Base-by-base conservation (phyloP, 345 rosid species). In the Crucihimalaya himalaica region DNA sequence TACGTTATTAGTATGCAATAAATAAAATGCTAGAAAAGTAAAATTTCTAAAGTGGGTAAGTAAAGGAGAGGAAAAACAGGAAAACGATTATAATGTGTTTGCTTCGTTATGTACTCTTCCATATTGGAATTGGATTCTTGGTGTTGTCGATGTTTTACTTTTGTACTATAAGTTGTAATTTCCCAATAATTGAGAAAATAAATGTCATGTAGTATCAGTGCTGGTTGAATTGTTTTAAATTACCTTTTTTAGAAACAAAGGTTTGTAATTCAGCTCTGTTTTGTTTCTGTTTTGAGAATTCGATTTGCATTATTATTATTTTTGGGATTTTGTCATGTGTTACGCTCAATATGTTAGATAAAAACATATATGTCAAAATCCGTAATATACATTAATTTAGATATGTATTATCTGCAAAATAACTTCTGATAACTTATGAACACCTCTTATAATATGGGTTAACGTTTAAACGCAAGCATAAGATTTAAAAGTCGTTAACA, bases 81-180 rank as follows among this genome's bases (percentile, higher is more conserved):
- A 8, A 32, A 63, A 45, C 3, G 58, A 32, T 45, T 25, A 23
- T 71, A 4, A 25, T 5, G 51, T 73, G 56, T 63, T 53, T 71
- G 68, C 20, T 54, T 73, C 21, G 9, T 63, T 43, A 55, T 63
- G 19, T 29, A 52, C 53, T 51, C 16, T 72, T 62, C 61, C 31
- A 59, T 72, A 40, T 62, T 61, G 13, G 43, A 28, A 50, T 29
- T 40, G 46, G 60, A 52, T 63, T 72, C 45, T 62, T 72, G 70
- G 63, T 53, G 47, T 31, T 21, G 43, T 40, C 2, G 23, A 51
- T 72, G 70, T 32, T 52, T 72, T 20, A 72, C 45, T 40, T 61
- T 52, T 72, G 46, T 19, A 63, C 27, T 42, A 40, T 63, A 39
- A 62, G 62, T 37, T 71, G 68, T 71, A 60, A 71, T 34, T 59